A percentile compares a stretch with the other conserved stretches of the same genome.
These are phyloP conservation scores for Nasturtium officinale DNA, from an alignment of 345 rosid genomes.

Conservation along the genomic window DNA sequence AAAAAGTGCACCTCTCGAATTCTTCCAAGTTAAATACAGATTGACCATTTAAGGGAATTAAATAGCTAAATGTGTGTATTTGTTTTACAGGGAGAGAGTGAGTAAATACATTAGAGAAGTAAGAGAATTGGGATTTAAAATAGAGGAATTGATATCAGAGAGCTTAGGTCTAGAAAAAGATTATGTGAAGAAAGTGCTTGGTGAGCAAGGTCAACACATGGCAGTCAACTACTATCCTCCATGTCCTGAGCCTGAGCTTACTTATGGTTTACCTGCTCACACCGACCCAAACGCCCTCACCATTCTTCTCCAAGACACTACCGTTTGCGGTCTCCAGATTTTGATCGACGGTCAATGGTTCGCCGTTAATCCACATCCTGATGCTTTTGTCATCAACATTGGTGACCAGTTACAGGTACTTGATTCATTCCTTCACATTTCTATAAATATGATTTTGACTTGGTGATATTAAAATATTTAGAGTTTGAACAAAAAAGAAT, in stretches of 20 bases:
- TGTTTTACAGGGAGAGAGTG: constrained; percentile 56
- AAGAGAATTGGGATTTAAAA: constrained; percentile 59
- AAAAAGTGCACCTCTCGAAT: neutral
- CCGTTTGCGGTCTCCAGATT: constrained; percentile 80
- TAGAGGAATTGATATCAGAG: constrained; percentile 84
- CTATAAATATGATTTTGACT: neutral
- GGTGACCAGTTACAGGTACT: constrained; percentile 89
- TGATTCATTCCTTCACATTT: neutral
- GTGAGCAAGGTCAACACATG: constrained; percentile 98
- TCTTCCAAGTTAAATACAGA: neutral
- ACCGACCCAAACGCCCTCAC: constrained; percentile 93
- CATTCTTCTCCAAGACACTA: constrained; percentile 79
- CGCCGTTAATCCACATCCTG: constrained; percentile 73
- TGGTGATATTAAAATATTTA: neutral
- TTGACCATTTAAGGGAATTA: neutral
- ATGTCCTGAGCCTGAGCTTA: constrained; percentile 89
- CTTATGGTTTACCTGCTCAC: constrained; percentile 87
- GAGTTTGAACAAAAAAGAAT: neutral
- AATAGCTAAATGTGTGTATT: constrained; percentile 5
- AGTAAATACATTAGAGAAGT: constrained; percentile 62
- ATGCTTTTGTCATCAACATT: constrained; percentile 82
- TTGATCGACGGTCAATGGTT: constrained; percentile 76
- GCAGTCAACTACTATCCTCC: constrained; percentile 90
- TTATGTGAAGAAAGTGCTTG: constrained; percentile 51
- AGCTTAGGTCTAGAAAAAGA: constrained; percentile 78